Base-by-base conservation (phyloP, 148 eudicot species). In the Salicornia ramosissima region DNA sequence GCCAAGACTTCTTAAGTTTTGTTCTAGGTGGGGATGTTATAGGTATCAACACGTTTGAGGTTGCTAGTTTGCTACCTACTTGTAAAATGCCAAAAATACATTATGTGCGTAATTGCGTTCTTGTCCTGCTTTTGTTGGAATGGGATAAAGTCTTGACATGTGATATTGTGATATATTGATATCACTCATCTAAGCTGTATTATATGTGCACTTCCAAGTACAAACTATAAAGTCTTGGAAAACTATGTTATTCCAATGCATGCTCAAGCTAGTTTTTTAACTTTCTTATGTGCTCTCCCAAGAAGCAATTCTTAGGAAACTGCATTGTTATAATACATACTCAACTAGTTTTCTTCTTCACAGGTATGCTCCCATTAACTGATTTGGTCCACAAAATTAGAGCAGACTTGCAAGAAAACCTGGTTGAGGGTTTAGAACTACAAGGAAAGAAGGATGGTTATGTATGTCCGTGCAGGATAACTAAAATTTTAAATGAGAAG, bases 291-390 rank as follows among this genome's bases (percentile, higher is more conserved):
- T n/a, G n/a, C n/a, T n/a, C n/a, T n/a, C n/a, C n/a, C n/a, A n/a
- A n/a, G n/a, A n/a, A n/a, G n/a, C n/a, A n/a, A n/a, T n/a, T n/a
- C n/a, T n/a, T n/a, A 4, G 40, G 33, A 18, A 71, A 55, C 40
- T 18, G 3, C 56, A 18, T 8, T 54, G 12, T 70, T 54, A 28
- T 45, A 26, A 33, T 45, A 18, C 67, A 30, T 69, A 16, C 50
- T 69, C n/a, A 56, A 50, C 62, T 24, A 43, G 12, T 22, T 9
- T 56, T 33, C 19, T 74, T 62, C 28, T 62, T 39, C 13, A 63
- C 86, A 94, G 99, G 99, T 77, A 94, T 87, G 97, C 93, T 89
- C 59, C 83, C 88, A 60, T 71, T 91, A 67, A 87, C 76, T 54
- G 97, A 91, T 67, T 86, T 94, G 71, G 88, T 81, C 30, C 82